Evolutionary conservation across 1,284 basidiomycete species (phyloP), one percentile per base, ranked within the genome.

Genomic region (Cystobasidium slooffiae): DNA sequence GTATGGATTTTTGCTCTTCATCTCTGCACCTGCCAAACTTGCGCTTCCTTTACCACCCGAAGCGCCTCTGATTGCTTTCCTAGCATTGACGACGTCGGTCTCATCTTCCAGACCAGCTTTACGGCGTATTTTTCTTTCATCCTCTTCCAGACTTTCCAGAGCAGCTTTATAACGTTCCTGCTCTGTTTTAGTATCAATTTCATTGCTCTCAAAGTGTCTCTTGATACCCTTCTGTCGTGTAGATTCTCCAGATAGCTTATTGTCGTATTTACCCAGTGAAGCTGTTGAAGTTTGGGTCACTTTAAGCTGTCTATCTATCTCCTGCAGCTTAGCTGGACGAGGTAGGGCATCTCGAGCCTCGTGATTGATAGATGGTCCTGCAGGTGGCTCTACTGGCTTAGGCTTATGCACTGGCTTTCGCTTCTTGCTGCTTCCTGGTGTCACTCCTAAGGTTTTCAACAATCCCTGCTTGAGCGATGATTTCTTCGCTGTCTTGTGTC

Each of bases 261-360:
- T 66, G 68, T 75, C 74, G 39, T 66, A 75, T 56, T 75, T 72
- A 22, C 75, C 75, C n/a, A 75, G 58, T 9, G 75, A 75, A 31
- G 75, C 75, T 20, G 75, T 75, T 18, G 67, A 63, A 12, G 68
- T 75, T 41, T 64, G 47, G 18, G 75, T 75, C 6, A 64, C 31
- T 41, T 68, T 65, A 20, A 75, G 69, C 65, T 72, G 69, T 39
- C 69, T 61, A 18, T 72, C 68, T 31, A 75, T 9, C 24, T 72
- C 75, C n/a, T 59, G 43, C 46, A 72, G 64, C 46, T 72, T 72
- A 16, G 63, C 63, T 10, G 68, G 62, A 9, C 67, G 74, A 5
- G 68, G 68, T 7, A 73, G 62, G 18, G 43, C 46, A 52, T 73
- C 70, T 31, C 70, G 62, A 12, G 63, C 44, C 43, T 73, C 70